A percentile compares a stretch with the other conserved stretches of the same genome.
These are phyloP conservation scores for Calycina marina DNA, from an alignment of 2,329 filamentous ascomycete species.

Conservation along the genomic window DNA sequence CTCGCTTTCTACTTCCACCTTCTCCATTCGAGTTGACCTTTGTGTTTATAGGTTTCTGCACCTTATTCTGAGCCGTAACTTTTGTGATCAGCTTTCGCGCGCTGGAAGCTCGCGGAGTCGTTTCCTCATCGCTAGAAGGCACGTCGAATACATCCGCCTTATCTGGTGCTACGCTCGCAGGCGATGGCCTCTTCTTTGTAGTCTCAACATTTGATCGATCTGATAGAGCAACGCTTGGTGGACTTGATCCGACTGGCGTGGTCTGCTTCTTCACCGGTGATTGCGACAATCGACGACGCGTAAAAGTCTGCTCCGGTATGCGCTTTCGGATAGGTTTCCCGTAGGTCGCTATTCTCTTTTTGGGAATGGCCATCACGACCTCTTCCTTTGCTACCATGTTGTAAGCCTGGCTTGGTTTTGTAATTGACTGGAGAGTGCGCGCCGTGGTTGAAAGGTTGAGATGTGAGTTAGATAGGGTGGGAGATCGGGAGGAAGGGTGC, in stretches of 20 bases:
- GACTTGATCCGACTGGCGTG: not conserved
- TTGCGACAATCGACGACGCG: slow-evolving; percentile 10
- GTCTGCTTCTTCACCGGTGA: slow-evolving; percentile 8
- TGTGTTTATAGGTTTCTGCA: too few relatives aligned
- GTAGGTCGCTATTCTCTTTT: slow-evolving; percentile 22
- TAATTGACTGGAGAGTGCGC: not conserved
- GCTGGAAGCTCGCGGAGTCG: slow-evolving; percentile 1
- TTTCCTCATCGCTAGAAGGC: slow-evolving; percentile 14
- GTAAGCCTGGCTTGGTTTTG: too few relatives aligned
- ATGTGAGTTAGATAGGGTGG: too few relatives aligned
- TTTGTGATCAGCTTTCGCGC: slow-evolving; percentile 4
- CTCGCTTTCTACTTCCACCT: slow-evolving; percentile 13
- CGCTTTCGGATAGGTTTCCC: slow-evolving; percentile 20
- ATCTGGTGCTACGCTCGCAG: slow-evolving; percentile 1
- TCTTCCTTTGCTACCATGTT: not conserved
- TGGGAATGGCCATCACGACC: slow-evolving; percentile 4
- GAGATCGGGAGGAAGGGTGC: not conserved
- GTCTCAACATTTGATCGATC: slow-evolving; percentile 3
- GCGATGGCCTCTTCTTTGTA: not conserved
- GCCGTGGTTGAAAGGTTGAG: not conserved
- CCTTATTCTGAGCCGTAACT: slow-evolving; percentile 1
- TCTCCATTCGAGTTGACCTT: too few relatives aligned
- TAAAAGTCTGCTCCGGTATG: slow-evolving; percentile 17
- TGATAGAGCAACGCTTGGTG: slow-evolving; percentile 3
- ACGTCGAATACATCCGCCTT: slow-evolving; percentile 13